Percentiles rank a stretch among this genome's conserved stretches.
These are phyloP conservation scores for Chionographis japonica DNA, from an alignment of 106 monocot genomes.

Conservation along the genomic window DNA sequence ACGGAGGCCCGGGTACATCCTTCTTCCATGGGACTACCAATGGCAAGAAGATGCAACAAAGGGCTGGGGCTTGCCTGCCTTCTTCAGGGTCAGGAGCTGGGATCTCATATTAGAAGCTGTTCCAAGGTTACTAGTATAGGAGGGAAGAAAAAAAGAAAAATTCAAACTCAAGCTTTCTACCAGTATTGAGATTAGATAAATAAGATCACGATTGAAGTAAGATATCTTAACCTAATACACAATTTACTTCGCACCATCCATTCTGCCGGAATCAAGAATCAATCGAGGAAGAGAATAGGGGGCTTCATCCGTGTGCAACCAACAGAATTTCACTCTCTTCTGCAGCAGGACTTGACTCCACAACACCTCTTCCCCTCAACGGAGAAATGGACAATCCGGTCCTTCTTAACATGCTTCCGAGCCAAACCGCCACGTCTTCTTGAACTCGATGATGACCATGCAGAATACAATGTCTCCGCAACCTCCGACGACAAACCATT, in stretches of 20 bases:
- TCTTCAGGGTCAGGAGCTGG: too few relatives aligned
- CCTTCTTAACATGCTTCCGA: constrained; percentile 44
- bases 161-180: too few relatives aligned
- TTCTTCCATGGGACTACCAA: too few relatives aligned
- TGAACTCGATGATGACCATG: constrained; percentile 36
- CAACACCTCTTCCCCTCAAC: constrained; percentile 66
- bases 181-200: too few relatives aligned
- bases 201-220: too few relatives aligned
- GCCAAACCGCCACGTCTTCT: constrained; percentile 21
- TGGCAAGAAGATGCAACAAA: too few relatives aligned
- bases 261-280: background rate
- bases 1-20: too few relatives aligned
- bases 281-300: background rate
- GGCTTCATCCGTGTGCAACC: background rate
- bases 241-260: background rate
- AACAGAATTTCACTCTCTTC: constrained; percentile 24
- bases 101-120: too few relatives aligned
- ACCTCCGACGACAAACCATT: constrained; percentile 26
- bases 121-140: too few relatives aligned
- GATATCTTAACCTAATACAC: too few relatives aligned
- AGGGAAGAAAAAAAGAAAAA: too few relatives aligned
- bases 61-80: too few relatives aligned
- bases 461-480: constrained; percentile 21
- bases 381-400: constrained; percentile 47
- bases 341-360: constrained; percentile 48